phyloP scores from a whole-genome alignment of 2,329 filamentous ascomycete genomes.

The Fusarium sp. region DNA sequence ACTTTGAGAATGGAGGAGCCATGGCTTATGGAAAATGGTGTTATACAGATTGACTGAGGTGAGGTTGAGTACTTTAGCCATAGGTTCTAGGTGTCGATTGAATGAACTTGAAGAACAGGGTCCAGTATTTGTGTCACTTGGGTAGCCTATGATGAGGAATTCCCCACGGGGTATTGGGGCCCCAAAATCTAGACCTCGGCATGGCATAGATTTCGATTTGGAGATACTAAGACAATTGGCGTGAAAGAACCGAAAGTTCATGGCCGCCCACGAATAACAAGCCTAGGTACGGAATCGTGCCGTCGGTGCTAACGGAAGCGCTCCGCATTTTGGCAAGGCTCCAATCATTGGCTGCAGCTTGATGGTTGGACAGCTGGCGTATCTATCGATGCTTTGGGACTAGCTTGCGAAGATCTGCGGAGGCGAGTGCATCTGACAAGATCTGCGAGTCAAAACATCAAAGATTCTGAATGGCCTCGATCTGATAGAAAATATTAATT shows the following conservation, averaged over 20 bases:
- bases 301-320: not conserved
- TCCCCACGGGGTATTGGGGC: not conserved
- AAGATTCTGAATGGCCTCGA: not conserved
- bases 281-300: not conserved
- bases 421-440: not conserved
- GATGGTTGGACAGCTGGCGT: not conserved
- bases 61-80: not conserved
- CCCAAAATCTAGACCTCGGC: not conserved
- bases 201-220: not conserved
- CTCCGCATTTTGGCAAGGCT: not conserved
- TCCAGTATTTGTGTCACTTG: not conserved
- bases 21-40: not conserved
- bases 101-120: not conserved
- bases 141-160: not conserved
- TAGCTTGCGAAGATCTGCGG: not conserved
- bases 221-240: rapidly evolving
- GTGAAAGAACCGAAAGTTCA: rapidly evolving
- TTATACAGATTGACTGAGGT: rapidly evolving
- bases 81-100: no score
- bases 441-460: not conserved
- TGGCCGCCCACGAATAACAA: not conserved
- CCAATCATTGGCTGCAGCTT: not conserved
- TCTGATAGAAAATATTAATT: rapidly evolving
- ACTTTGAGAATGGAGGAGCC: not conserved
- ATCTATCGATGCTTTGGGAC: not conserved